A percentile compares a stretch with the other conserved stretches of the same genome.
Evolutionary conservation across 495 filamentous ascomycete species (phyloP).

Genomic region (Trichoderma erinaceum): DNA sequence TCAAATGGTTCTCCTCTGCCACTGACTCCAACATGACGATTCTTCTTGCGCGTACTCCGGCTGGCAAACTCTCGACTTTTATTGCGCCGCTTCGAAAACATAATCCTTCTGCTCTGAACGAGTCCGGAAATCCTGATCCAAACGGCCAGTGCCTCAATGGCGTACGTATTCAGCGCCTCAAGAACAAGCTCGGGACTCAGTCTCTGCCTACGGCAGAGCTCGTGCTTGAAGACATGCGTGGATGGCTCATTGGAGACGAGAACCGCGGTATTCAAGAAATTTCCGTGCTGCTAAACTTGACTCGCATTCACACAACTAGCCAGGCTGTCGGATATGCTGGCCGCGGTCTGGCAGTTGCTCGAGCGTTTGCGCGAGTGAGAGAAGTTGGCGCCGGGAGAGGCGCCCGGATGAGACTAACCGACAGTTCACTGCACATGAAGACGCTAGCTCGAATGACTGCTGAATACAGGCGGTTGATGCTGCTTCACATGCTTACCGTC

Average conservation of each 20-base stretch:
- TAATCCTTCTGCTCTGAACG: constrained; percentile 22
- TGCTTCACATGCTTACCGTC: constrained; percentile 55
- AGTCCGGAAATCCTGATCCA: constrained; percentile 22
- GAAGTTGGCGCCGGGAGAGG: constrained; percentile 36
- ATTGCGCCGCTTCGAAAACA: constrained; percentile 56
- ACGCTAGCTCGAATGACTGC: constrained; percentile 47
- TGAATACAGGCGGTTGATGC: constrained; percentile 49
- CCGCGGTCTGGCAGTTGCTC: constrained; percentile 54
- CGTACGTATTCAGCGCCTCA: constrained; percentile 59
- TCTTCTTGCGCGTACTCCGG: constrained; percentile 54
- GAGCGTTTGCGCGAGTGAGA: constrained; percentile 45
- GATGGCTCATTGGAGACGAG: constrained; percentile 55
- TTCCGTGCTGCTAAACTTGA: constrained; percentile 62
- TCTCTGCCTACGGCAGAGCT: constrained; percentile 66
- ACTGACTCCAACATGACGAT: constrained; percentile 66
- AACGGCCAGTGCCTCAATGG: constrained; percentile 44
- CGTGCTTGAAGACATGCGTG: constrained; percentile 55
- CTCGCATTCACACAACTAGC: constrained; percentile 57
- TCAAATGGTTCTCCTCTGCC: constrained; percentile 74
- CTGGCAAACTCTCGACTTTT: constrained; percentile 56
- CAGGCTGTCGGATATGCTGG: constrained; percentile 52
- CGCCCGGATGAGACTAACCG: constrained; percentile 36
- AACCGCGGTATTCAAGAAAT: constrained; percentile 63
- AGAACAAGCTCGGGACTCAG: constrained; percentile 65
- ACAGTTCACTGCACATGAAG: constrained; percentile 55